Conservation (phyloP, 495 filamentous ascomycete genomes). For the Bacidia gigantensis region DNA sequence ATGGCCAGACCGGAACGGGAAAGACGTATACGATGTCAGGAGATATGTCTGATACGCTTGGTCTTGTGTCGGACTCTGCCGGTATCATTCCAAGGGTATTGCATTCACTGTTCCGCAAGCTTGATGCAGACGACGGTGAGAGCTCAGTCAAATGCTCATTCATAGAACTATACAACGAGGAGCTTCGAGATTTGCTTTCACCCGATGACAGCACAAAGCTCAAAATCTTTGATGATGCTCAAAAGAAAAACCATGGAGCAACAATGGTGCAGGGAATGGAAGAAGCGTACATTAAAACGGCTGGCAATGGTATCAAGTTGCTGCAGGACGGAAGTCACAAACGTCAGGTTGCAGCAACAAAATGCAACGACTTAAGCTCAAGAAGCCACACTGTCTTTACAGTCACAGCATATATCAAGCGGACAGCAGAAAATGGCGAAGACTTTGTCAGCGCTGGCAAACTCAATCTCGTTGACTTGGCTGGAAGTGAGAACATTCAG, state of each 20-base stretch:
- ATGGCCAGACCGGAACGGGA: conserved; percentile 93
- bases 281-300: conserved; percentile 77
- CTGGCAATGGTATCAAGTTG: conserved; percentile 69
- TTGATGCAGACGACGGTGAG: conserved; percentile 66
- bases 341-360: conserved; percentile 91
- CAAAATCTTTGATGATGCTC: conserved; percentile 89
- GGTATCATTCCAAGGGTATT: conserved; percentile 88
- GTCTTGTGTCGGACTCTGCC: conserved; percentile 75
- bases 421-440: conserved; percentile 65
- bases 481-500: conserved; percentile 94
- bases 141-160: conserved; percentile 94
- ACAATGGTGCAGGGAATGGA: conserved; percentile 96
- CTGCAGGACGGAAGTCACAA: conserved; percentile 84
- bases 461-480: conserved; percentile 89
- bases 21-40: conserved; percentile 99
- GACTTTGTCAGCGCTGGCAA: conserved; percentile 91
- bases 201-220: conserved; percentile 69
- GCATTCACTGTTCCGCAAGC: conserved; percentile 69
- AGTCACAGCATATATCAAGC: conserved; percentile 76
- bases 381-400: conserved; percentile 96
- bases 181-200: conserved; percentile 77
- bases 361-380: conserved; percentile 94
- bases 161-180: conserved; percentile 96
- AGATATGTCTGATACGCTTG: conserved; percentile 78
- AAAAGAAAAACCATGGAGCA: conserved; percentile 59